Conservation (phyloP, 2,329 filamentous ascomycete genomes). For the Aureobasidium sp. region DNA sequence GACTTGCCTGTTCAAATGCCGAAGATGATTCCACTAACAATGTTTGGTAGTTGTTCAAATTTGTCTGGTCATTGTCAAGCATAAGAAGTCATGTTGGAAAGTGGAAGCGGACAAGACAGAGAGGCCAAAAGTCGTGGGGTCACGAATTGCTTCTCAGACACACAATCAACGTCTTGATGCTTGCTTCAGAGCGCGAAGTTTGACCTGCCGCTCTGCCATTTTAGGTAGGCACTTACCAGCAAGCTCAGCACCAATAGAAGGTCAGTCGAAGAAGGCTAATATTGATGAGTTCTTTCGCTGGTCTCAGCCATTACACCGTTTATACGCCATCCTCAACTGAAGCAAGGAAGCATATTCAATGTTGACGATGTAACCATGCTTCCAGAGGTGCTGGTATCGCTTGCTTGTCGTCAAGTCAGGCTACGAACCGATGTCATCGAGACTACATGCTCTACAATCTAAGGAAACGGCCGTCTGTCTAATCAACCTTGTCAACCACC, state of each 20-base stretch:
- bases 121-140: not conserved
- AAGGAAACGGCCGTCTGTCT: not conserved
- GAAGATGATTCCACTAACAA: too few relatives aligned
- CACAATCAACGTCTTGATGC: not conserved
- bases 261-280: too few relatives aligned
- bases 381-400: not conserved
- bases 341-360: too few relatives aligned
- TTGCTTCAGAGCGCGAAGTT: not conserved
- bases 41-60: too few relatives aligned
- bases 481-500: slow-evolving; percentile 48
- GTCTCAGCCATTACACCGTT: too few relatives aligned
- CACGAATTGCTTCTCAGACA: not conserved
- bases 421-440: not conserved
- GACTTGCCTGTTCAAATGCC: too few relatives aligned
- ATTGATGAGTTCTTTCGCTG: too few relatives aligned
- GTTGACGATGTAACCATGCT: too few relatives aligned
- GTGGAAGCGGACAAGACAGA: not conserved
- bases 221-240: not conserved
- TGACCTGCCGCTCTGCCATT: not conserved
- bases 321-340: too few relatives aligned
- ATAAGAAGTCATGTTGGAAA: not conserved
- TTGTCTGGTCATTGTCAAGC: not conserved
- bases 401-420: not conserved
- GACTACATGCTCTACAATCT: not conserved
- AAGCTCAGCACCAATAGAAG: too few relatives aligned